Percentiles rank a stretch among this genome's conserved stretches.
Evolutionary conservation across 2,329 filamentous ascomycete genomes (phyloP).

Genomic region (Nothophoma quercina): DNA sequence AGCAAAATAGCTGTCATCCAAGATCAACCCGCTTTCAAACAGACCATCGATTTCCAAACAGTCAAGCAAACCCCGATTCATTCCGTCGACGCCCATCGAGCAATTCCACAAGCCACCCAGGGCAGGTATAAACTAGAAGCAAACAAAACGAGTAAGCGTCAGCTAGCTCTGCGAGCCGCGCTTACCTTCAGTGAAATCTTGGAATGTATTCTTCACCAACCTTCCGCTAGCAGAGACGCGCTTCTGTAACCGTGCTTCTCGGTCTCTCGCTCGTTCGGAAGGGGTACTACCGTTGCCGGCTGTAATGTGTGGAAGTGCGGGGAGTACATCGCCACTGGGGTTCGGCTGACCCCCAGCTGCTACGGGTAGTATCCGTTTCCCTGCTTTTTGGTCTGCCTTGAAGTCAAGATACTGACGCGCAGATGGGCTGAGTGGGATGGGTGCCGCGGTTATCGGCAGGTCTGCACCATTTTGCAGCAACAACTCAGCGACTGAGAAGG

Average conservation of each 20-base stretch:
- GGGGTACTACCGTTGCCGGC: slow-evolving; percentile 51
- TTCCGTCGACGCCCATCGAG: slow-evolving; percentile 41
- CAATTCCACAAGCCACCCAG: slow-evolving; percentile 40
- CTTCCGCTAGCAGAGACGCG: slow-evolving; percentile 51
- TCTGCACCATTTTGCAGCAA: slow-evolving; percentile 93
- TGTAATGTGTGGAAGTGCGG: slow-evolving; percentile 65
- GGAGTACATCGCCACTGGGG: slow-evolving; percentile 64
- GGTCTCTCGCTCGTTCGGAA: slow-evolving; percentile 47
- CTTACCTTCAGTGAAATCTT: slow-evolving; percentile 45
- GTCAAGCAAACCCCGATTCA: slow-evolving; percentile 21
- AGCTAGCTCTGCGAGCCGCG: slow-evolving; percentile 40
- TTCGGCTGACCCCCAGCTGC: slow-evolving; percentile 58
- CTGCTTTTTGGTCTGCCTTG: slow-evolving; percentile 62
- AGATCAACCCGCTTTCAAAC: slow-evolving; percentile 5
- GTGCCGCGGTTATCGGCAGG: slow-evolving; percentile 76
- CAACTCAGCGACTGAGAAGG: slow-evolving; percentile 90
- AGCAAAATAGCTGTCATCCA: slow-evolving; percentile 5
- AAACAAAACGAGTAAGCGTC: slow-evolving; percentile 39
- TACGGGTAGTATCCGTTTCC: slow-evolving; percentile 47
- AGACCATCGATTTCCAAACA: background rate
- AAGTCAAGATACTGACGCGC: slow-evolving; percentile 87
- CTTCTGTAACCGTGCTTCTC: slow-evolving; percentile 50
- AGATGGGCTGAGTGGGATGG: slow-evolving; percentile 81
- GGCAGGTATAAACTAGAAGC: slow-evolving; percentile 46
- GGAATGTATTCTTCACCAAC: slow-evolving; percentile 46